Conservation (phyloP, 2,329 filamentous ascomycete species). For the Trichoderma gracile region DNA sequence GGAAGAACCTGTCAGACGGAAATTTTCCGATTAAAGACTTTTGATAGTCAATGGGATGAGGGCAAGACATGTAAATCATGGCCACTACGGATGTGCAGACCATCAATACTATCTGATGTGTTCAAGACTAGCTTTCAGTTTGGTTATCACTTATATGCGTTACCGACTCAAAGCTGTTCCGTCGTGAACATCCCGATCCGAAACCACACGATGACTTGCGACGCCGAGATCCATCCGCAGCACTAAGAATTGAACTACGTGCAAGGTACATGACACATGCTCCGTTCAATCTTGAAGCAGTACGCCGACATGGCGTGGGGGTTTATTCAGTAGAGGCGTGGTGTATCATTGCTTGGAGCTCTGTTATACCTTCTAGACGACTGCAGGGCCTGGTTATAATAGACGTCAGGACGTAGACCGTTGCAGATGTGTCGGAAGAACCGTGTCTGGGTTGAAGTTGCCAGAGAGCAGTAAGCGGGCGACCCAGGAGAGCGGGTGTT, state of each 20-base stretch:
- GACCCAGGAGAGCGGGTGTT: too few relatives aligned
- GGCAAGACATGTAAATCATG: too few relatives aligned
- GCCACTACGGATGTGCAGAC: too few relatives aligned
- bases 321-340: conserved; percentile 1
- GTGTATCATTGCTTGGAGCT: neutral
- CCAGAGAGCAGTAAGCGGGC: too few relatives aligned
- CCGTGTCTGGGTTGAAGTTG: neutral
- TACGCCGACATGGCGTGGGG: conserved; percentile 9
- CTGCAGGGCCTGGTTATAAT: neutral
- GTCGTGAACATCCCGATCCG: too few relatives aligned
- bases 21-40: too few relatives aligned
- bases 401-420: neutral
- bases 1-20: neutral
- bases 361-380: neutral
- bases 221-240: too few relatives aligned
- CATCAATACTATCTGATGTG: too few relatives aligned
- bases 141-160: too few relatives aligned
- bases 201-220: too few relatives aligned
- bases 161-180: too few relatives aligned
- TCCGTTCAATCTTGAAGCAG: neutral
- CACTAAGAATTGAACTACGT: neutral
- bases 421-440: neutral
- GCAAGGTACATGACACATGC: conserved; percentile 17
- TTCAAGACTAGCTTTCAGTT: too few relatives aligned
- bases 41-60: neutral